Evolutionary conservation across 1,284 basidiomycete genomes (phyloP), one percentile per base, ranked within the genome.

Genomic region (Limonomyces culmigenus): DNA sequence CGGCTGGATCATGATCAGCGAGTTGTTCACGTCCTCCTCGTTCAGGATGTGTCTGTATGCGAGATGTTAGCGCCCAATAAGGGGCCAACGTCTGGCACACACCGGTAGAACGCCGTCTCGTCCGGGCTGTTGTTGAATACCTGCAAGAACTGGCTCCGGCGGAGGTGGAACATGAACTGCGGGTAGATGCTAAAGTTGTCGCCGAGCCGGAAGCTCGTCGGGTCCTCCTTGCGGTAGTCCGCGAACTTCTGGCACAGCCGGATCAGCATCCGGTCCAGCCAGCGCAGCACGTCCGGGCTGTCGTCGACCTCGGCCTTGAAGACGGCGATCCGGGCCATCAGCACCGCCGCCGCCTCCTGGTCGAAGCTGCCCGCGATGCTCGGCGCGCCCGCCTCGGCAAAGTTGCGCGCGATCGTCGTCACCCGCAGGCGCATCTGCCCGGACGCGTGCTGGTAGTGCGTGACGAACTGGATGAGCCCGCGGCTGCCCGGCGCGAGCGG

Each of bases 261-360:
- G 52, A 98, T 98, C 38, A 98, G 70, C 95, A 99, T 99, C 40
- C 95, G 69, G 61, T 99, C 95, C 43, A 98, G 64, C 95, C 95
- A 98, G 43, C 95, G 66, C 34, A 99, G 62, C 23, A 98, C 93
- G 53, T 98, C 95, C 0, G 95, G 91, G 4, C 81, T 86, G 59
- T 99, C 95, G 53, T 99, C 95, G 44, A 98, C 95, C 62, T 99
- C 95, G 17, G 93, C 95, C 60, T 97, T 97, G 74, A 97, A 98
- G 12, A 97, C 92, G 0, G 95, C 92, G 52, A 98, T 98, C 43
- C 95, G 74, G 2, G 95, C 88, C 95, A 99, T 98, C 45, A 99
- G 65, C 32, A 98, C 93, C 1, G 95, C 95, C 1, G 95, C 85
- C 0, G 92, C 88, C 61, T 99, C 95, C 56, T 99, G 95, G 59